Base-by-base conservation (phyloP, 1,139 yeast species). In the Yamadazyma mexicana region DNA sequence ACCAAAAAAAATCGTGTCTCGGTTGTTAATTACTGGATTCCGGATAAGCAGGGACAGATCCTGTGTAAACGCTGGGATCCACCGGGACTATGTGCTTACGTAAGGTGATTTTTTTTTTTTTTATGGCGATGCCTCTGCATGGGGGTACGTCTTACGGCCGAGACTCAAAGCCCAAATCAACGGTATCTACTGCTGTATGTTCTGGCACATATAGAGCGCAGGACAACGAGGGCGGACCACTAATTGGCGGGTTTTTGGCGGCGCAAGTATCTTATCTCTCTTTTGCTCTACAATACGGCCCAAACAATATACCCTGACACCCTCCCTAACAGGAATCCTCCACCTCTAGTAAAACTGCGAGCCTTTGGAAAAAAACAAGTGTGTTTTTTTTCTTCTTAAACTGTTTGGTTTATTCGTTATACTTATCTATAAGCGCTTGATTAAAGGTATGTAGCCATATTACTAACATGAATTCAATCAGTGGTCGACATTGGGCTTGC, bases 321-420 rank as follows among this genome's bases (percentile, higher is more conserved):
- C 31, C 20, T 9, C 16, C 5, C n/a, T 28, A 28, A 11, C 31
- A 28, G 31, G 31, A 28, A 4, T 15, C 8, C 27, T 5, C n/a
- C 20, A 20, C 11, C n/a, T 6, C 11, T 16, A n/a, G 5, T 3
- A 16, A 26, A n/a, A 26, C 29, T 26, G 29, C 29, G 29, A 20
- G 8, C 27, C 5, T n/a, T n/a, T 12, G 17, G 20, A 9, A 17
- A 28, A 28, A 28, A 28, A 28, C 20, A 30, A 20, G 8, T 30
- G 15, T 30, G 25, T 30, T 30, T 30, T 30, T 29, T 30, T 30
- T 30, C 33, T 28, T 28, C 14, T 30, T 11, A 30, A 30, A 30
- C 33, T 30, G 24, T 18, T 30, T 30, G 33, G 24, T 10, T 30
- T 29, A 29, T 16, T 30, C 33, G 33, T 30, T 30, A 30, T 30